Evolutionary conservation across 805 yeast species (phyloP).

Genomic region (Candida nonsorbophila): DNA sequence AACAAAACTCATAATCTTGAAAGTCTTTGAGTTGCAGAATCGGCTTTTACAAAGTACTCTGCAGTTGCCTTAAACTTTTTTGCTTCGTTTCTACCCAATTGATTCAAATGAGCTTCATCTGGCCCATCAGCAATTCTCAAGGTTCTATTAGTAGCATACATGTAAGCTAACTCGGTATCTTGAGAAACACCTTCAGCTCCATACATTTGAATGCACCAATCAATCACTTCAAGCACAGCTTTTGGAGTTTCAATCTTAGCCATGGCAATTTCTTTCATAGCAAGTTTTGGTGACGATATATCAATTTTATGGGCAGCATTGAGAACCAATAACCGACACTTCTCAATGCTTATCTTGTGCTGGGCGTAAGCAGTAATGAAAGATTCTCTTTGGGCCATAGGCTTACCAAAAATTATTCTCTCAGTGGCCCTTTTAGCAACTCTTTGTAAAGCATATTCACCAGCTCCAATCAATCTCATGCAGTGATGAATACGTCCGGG

Average conservation of each 20-base stretch:
- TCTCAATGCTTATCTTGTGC: conserved; percentile 48
- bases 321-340: conserved; percentile 49
- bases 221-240: conserved; percentile 45
- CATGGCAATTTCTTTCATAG: conserved; percentile 52
- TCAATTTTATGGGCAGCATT: conserved; percentile 61
- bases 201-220: conserved; percentile 59
- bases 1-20: conserved; percentile 17
- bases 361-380: conserved; percentile 47
- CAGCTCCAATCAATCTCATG: conserved; percentile 60
- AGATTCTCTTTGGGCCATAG: conserved; percentile 45
- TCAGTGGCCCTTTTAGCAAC: conserved; percentile 48
- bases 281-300: conserved; percentile 46
- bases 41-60: conserved; percentile 22
- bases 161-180: conserved; percentile 52
- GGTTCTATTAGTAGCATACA: conserved; percentile 49
- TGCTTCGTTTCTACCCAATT: conserved; percentile 46
- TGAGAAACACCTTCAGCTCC: conserved; percentile 65
- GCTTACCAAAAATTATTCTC: conserved; percentile 48
- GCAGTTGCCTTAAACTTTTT: conserved; percentile 33
- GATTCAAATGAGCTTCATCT: conserved; percentile 59
- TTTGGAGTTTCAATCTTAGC: conserved; percentile 60
- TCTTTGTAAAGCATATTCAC: conserved; percentile 47
- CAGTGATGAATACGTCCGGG: conserved; percentile 72
- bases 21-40: conserved; percentile 13
- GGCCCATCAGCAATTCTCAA: conserved; percentile 67